Evolutionary conservation across 345 rosid species (phyloP).

Genomic region (Linum trigynum): DNA sequence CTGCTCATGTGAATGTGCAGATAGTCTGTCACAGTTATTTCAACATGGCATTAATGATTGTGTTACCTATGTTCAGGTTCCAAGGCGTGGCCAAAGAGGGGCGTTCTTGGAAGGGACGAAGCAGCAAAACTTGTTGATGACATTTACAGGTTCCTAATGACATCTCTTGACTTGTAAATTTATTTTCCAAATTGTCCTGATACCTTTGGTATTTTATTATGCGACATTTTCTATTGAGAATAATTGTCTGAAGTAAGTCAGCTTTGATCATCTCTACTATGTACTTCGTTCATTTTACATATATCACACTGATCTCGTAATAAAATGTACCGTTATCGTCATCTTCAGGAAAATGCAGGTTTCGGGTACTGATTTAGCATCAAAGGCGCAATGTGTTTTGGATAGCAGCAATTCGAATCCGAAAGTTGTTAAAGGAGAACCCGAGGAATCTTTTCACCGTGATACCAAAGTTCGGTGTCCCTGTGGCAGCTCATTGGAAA

Average conservation of each 20-base stretch:
- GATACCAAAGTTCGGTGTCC: constrained; percentile 79
- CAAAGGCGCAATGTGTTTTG: constrained; percentile 59
- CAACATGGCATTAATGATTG: neutral
- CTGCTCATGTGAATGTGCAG: neutral
- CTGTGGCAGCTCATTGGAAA: constrained; percentile 70
- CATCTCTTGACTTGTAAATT: constrained; percentile 3
- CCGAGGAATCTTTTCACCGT: constrained; percentile 37
- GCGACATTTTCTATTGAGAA: neutral
- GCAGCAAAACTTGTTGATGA: constrained; percentile 86
- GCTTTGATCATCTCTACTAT: neutral
- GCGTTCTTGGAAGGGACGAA: constrained; percentile 57
- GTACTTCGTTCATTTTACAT: constrained; percentile 5
- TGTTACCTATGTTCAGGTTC: constrained; percentile 38
- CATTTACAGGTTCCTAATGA: constrained; percentile 55
- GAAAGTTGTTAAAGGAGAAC: constrained; percentile 41
- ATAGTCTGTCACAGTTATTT: neutral
- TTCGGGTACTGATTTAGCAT: constrained; percentile 81
- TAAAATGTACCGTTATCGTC: constrained; percentile 15
- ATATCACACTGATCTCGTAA: constrained; percentile 8
- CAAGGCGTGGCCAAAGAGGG: constrained; percentile 66
- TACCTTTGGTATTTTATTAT: neutral
- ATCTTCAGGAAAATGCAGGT: constrained; percentile 77
- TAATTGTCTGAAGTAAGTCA: neutral
- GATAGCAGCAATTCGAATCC: constrained; percentile 50
- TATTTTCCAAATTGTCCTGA: neutral